Conservation (phyloP, 2,329 filamentous ascomycete genomes). For the Aureobasidium lini region DNA sequence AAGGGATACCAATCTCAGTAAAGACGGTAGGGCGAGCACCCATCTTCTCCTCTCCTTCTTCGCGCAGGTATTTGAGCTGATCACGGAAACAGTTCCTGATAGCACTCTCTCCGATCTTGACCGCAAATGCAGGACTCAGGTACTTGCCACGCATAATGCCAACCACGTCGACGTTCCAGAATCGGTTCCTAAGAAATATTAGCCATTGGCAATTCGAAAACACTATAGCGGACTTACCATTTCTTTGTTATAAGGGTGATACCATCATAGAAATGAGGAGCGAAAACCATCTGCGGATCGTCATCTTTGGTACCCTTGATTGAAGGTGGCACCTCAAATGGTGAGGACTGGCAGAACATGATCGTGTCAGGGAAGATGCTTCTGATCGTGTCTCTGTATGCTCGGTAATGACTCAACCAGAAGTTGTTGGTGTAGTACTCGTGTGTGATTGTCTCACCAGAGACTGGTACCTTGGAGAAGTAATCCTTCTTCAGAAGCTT, state of each 20-base stretch:
- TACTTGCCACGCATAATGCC: conserved; percentile 87
- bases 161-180: conserved; percentile 95
- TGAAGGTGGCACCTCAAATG: conserved; percentile 80
- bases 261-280: conserved; percentile 94
- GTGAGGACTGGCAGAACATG: conserved; percentile 84
- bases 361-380: conserved; percentile 71
- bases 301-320: conserved; percentile 86
- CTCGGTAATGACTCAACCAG: conserved; percentile 79
- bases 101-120: conserved; percentile 86
- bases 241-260: conserved; percentile 97
- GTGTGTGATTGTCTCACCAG: conserved; percentile 68
- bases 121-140: conserved; percentile 77
- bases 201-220: neutral
- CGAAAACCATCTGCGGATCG: conserved; percentile 82
- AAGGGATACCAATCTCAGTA: conserved; percentile 95
- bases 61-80: conserved; percentile 71
- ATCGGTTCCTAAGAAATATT: conserved; percentile 57
- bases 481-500: conserved; percentile 76
- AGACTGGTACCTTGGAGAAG: conserved; percentile 70
- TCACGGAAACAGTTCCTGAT: conserved; percentile 90
- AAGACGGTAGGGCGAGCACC: conserved; percentile 83
- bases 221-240: conserved; percentile 47
- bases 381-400: conserved; percentile 67
- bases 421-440: conserved; percentile 84
- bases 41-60: conserved; percentile 83